Evolutionary conservation across 116 monocot species (phyloP).

Genomic region (Iris pallida): DNA sequence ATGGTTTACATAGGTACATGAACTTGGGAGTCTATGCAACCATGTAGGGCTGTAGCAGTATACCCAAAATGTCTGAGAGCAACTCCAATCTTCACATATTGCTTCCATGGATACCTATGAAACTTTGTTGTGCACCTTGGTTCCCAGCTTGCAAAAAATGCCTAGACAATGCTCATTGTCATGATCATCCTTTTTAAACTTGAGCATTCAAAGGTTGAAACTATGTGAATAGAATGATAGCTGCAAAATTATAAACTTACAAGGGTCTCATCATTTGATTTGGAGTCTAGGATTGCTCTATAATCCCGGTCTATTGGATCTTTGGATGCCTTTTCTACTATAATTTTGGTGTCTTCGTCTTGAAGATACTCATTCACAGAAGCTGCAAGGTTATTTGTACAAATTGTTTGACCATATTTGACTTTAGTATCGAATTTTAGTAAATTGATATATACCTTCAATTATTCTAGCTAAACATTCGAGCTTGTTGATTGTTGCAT

Average conservation of each 20-base stretch:
- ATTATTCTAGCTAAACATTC: conserved; percentile 57
- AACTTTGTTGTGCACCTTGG: conserved; percentile 58
- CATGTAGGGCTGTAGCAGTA: conserved; percentile 57
- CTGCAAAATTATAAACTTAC: conserved; percentile 20
- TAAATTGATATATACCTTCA: conserved; percentile 36
- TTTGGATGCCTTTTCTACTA: conserved; percentile 11
- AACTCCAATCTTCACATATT: conserved; percentile 63
- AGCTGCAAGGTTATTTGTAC: conserved; percentile 26
- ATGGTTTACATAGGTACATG: conserved; percentile 29
- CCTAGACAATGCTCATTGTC: conserved; percentile 24
- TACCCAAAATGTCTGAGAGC: conserved; percentile 61
- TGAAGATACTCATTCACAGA: conserved; percentile 55
- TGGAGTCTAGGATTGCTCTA: conserved; percentile 60
- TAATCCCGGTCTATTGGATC: conserved; percentile 47
- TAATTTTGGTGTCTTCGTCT: conserved; percentile 15
- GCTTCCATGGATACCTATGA: conserved; percentile 62
- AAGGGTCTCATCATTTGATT: conserved; percentile 70
- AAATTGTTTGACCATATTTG: not conserved
- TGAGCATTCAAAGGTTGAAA: not conserved
- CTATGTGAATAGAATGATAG: not conserved
- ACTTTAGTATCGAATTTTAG: too few species aligned
- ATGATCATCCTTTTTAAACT: not conserved
- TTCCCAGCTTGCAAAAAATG: conserved; percentile 77
- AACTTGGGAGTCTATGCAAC: conserved; percentile 73
- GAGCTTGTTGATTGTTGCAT: conserved; percentile 48